These are phyloP conservation scores for Brassica hybrid DNA, from an alignment of 441 rosid genomes.

Conservation along the genomic window DNA sequence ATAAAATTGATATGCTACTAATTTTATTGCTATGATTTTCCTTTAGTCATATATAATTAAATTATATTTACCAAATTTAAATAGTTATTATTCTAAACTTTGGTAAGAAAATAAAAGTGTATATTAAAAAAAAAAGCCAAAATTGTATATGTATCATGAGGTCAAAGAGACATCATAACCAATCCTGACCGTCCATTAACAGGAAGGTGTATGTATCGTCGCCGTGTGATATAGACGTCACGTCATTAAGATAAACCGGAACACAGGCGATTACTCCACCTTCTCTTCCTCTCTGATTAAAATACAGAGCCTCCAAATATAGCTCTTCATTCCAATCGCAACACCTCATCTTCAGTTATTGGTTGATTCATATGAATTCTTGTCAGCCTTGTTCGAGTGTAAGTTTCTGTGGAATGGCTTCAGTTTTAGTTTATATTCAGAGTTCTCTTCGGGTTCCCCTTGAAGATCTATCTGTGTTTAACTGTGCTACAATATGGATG, in stretches of 20 bases:
- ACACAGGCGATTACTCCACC: neutral
- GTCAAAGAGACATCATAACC: constrained; percentile 7
- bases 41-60: neutral
- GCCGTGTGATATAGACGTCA: constrained; percentile 16
- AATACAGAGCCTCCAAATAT: neutral
- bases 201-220: neutral
- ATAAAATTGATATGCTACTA: neutral
- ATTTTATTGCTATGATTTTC: neutral
- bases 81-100: neutral
- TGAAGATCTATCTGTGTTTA: too few relatives aligned
- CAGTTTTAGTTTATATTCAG: too few relatives aligned
- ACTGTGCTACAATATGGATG: too few relatives aligned
- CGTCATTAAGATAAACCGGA: neutral
- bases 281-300: neutral
- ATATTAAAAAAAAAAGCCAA: neutral
- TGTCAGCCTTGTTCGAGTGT: too few relatives aligned
- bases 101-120: constrained; percentile 3
- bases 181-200: constrained; percentile 21
- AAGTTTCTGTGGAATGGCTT: too few relatives aligned
- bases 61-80: neutral
- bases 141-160: neutral
- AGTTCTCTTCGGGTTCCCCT: too few relatives aligned
- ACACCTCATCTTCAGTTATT: too few relatives aligned
- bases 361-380: too few relatives aligned
- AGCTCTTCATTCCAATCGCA: too few relatives aligned